Conservation (phyloP, 2,329 filamentous ascomycete genomes). For the Ascochyta clinopodiicola region DNA sequence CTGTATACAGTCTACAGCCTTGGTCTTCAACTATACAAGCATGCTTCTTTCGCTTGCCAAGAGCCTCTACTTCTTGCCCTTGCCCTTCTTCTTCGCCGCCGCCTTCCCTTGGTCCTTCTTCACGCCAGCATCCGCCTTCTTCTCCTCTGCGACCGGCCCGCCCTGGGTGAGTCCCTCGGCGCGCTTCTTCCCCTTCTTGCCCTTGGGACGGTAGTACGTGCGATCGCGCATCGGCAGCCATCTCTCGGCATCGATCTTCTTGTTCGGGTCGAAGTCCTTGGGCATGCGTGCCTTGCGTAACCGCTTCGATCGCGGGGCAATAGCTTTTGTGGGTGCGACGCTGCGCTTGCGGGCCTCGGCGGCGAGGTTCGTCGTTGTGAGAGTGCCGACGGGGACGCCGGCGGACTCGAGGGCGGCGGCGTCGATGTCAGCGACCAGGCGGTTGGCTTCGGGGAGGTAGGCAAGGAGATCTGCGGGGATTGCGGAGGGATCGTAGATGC, state of each 20-base stretch:
- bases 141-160: slow-evolving; percentile 72
- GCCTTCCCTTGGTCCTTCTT: slow-evolving; percentile 41
- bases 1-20: background rate
- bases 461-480: slow-evolving; percentile 61
- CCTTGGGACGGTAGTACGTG: slow-evolving; percentile 87
- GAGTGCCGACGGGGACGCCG: slow-evolving; percentile 63
- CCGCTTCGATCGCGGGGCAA: slow-evolving; percentile 63
- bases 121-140: slow-evolving; percentile 41
- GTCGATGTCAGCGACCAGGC: slow-evolving; percentile 67
- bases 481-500: slow-evolving; percentile 65
- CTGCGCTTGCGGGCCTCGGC: slow-evolving; percentile 48
- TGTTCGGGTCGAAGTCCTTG: slow-evolving; percentile 76
- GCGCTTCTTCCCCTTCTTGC: slow-evolving; percentile 89
- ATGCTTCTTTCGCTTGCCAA: background rate
- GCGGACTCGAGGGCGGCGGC: slow-evolving; percentile 67
- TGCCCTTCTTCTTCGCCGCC: slow-evolving; percentile 44
- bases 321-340: slow-evolving; percentile 47
- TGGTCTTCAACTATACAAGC: background rate
- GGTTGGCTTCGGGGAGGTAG: slow-evolving; percentile 67
- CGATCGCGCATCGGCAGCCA: slow-evolving; percentile 93
- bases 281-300: slow-evolving; percentile 68
- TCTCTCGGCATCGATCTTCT: slow-evolving; percentile 85
- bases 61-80: slow-evolving; percentile 38
- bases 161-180: slow-evolving; percentile 77
- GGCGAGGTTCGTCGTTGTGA: slow-evolving; percentile 40